Evolutionary conservation across 169 alveolate species (phyloP).

Genomic region (Plasmodium gonderi): DNA sequence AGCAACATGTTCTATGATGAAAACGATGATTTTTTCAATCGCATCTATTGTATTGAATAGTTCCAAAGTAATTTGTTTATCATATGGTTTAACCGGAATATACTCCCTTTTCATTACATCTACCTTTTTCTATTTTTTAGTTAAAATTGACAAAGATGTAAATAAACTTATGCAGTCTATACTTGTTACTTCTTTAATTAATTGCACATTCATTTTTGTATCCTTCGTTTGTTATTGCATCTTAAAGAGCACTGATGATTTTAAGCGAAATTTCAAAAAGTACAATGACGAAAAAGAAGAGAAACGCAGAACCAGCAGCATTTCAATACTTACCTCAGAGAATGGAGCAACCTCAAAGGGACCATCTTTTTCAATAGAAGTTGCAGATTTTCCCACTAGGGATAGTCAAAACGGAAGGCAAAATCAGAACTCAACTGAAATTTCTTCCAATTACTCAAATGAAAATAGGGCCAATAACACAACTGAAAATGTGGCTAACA

Average conservation of each 20-base stretch:
- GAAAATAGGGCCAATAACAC: no score
- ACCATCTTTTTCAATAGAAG: background rate
- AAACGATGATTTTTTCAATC: conserved; percentile 65
- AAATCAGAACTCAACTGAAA: background rate
- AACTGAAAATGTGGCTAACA: no score
- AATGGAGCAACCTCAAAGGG: background rate
- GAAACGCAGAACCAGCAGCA: background rate
- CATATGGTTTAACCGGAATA: conserved; percentile 70
- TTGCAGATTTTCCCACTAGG: background rate
- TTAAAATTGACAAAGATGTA: conserved; percentile 13
- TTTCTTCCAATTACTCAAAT: no score
- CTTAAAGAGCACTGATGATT: conserved; percentile 8
- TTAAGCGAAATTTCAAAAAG: conserved; percentile 28
- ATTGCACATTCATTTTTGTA: conserved; percentile 12
- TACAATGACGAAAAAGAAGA: conserved; percentile 17
- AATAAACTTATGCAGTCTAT: conserved; percentile 11
- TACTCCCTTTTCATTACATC: conserved; percentile 35
- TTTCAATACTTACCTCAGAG: background rate
- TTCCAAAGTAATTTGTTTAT: conserved; percentile 50
- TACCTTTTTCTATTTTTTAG: conserved; percentile 50
- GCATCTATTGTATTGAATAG: conserved; percentile 41
- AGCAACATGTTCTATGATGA: conserved; percentile 50
- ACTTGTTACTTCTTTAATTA: conserved; percentile 47
- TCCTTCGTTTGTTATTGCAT: conserved; percentile 39
- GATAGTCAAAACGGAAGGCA: background rate